Evolutionary conservation across 768 basidiomycete species (phyloP).

Genomic region (Cubamyces lactineus): DNA sequence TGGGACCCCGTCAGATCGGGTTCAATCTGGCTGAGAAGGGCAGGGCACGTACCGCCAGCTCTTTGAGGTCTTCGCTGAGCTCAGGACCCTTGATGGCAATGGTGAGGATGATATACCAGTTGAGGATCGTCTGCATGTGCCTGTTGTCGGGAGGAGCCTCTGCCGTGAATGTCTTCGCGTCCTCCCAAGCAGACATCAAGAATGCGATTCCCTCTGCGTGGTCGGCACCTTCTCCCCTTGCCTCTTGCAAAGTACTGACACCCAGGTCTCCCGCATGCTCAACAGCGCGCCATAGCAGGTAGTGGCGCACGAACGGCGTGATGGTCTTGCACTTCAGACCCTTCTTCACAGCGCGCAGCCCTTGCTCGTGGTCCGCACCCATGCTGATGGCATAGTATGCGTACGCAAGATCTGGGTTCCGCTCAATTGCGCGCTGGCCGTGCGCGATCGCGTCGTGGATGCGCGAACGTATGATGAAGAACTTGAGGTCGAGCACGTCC

Average conservation of each 20-base stretch:
- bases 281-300: slow-evolving; percentile 63
- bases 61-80: slow-evolving; percentile 49
- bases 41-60: slow-evolving; percentile 49
- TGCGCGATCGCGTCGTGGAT: slow-evolving; percentile 51
- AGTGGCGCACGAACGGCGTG: slow-evolving; percentile 58
- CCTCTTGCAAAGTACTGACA: slow-evolving; percentile 49
- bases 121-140: slow-evolving; percentile 59
- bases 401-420: slow-evolving; percentile 63
- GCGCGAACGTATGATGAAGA: slow-evolving; percentile 50
- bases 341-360: slow-evolving; percentile 65
- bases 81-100: slow-evolving; percentile 56
- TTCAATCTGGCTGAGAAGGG: background rate
- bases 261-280: slow-evolving; percentile 64
- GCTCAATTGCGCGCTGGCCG: slow-evolving; percentile 51
- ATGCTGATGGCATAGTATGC: slow-evolving; percentile 66
- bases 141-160: slow-evolving; percentile 65
- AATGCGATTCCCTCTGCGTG: slow-evolving; percentile 67
- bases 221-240: slow-evolving; percentile 43
- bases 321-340: slow-evolving; percentile 59
- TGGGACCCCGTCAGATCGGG: slow-evolving; percentile 2
- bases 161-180: slow-evolving; percentile 56
- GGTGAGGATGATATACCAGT: slow-evolving; percentile 60
- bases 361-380: slow-evolving; percentile 49
- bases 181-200: slow-evolving; percentile 60
- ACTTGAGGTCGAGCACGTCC: slow-evolving; percentile 70